Evolutionary conservation across 2,329 filamentous ascomycete species (phyloP).

Genomic region (Fusarium citri): DNA sequence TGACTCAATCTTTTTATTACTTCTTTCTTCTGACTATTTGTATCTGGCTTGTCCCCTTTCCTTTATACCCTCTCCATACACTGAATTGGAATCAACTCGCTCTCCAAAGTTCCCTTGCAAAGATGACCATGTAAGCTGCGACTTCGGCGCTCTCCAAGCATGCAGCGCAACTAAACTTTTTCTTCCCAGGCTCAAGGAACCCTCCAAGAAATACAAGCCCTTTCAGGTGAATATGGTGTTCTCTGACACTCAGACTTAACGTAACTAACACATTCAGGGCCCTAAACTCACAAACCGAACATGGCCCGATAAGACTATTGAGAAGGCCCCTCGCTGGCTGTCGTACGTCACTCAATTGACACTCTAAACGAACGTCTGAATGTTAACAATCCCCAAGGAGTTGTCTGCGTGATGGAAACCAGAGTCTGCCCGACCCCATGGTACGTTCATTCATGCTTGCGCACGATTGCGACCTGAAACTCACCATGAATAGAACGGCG

Average conservation of each 20-base stretch:
- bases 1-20: conserved; percentile 24
- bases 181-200: conserved; percentile 73
- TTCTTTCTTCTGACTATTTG: conserved; percentile 23
- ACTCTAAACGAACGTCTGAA: neutral
- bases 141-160: conserved; percentile 9
- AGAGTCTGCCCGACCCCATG: conserved; percentile 94
- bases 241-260: conserved; percentile 48
- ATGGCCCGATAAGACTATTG: conserved; percentile 86
- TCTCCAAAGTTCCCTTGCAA: neutral
- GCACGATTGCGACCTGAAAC: neutral
- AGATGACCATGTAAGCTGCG: conserved; percentile 30
- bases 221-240: conserved; percentile 55
- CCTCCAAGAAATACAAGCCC: conserved; percentile 79
- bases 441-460: conserved; percentile 57
- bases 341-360: conserved; percentile 16
- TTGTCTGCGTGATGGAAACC: conserved; percentile 83
- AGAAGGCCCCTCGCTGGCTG: conserved; percentile 91
- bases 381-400: conserved; percentile 9
- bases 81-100: conserved; percentile 12
- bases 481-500: conserved; percentile 73
- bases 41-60: conserved; percentile 8
- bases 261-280: conserved; percentile 18
- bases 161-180: conserved; percentile 7
- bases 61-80: conserved; percentile 1
- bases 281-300: conserved; percentile 74